Evolutionary conservation across 257 asterid species (phyloP).

Genomic region (Solanum paucissectum): DNA sequence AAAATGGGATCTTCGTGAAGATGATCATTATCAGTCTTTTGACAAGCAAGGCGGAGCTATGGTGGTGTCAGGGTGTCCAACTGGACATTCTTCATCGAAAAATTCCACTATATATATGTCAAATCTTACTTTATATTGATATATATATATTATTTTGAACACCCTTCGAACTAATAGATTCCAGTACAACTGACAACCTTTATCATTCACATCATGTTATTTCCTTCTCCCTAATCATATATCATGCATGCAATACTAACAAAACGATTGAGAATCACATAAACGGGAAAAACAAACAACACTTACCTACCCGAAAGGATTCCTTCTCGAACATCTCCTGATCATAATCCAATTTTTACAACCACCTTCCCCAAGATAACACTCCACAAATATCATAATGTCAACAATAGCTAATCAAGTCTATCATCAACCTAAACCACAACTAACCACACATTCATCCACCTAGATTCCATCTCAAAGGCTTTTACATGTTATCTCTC

Average conservation of each 20-base stretch:
- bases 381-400: background rate
- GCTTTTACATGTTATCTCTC: background rate
- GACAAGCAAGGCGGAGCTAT: background rate
- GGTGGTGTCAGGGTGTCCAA: too few relatives aligned
- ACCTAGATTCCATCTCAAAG: background rate
- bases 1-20: background rate
- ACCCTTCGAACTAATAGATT: too few relatives aligned
- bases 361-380: background rate
- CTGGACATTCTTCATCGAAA: too few relatives aligned
- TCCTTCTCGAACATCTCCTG: background rate
- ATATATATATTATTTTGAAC: background rate
- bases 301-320: background rate
- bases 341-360: too few relatives aligned
- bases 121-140: too few relatives aligned
- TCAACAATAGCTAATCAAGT: too few relatives aligned
- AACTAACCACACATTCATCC: background rate
- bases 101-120: too few relatives aligned
- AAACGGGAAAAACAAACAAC: background rate
- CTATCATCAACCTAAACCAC: background rate
- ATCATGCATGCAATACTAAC: background rate
- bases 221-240: background rate
- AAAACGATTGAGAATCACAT: background rate
- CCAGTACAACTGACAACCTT: background rate
- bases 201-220: background rate
- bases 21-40: background rate